A percentile compares a stretch with the other conserved stretches of the same genome.
Evolutionary conservation across 225 moss, liverwort and hornwort genomes (phyloP).

Genomic region (Physcomitrellopsis africana): DNA sequence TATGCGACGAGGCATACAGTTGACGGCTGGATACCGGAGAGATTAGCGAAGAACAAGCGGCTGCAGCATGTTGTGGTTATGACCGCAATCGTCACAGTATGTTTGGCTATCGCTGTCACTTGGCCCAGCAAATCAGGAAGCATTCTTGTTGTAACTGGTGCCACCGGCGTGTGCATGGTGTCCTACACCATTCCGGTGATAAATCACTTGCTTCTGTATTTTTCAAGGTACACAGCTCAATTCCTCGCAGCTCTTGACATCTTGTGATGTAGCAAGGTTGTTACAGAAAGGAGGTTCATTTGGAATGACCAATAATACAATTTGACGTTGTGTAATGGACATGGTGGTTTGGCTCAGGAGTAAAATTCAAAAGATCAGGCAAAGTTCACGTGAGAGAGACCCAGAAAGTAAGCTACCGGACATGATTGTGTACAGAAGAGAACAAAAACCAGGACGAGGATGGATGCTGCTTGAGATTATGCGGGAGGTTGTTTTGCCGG

Average conservation of each 20-base stretch:
- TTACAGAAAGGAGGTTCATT: not conserved
- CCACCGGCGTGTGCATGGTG: constrained; percentile 89
- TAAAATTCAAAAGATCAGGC: constrained; percentile 28
- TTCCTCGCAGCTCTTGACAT: not conserved
- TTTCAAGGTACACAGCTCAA: constrained; percentile 24
- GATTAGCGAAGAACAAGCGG: constrained; percentile 20
- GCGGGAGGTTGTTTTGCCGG: constrained; percentile 51
- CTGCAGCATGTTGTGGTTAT: constrained; percentile 52
- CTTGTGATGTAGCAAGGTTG: not conserved
- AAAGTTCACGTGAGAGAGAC: constrained; percentile 21
- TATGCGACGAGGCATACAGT: constrained; percentile 74
- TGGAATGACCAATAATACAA: not conserved
- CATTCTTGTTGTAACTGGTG: constrained; percentile 73
- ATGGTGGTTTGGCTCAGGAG: constrained; percentile 25
- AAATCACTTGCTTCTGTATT: constrained; percentile 75
- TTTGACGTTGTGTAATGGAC: not conserved
- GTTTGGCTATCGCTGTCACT: constrained; percentile 52
- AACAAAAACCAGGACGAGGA: constrained; percentile 20
- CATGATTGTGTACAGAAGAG: constrained; percentile 31
- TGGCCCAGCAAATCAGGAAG: constrained; percentile 66
- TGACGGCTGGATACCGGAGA: constrained; percentile 68
- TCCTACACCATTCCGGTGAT: constrained; percentile 76
- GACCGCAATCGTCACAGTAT: constrained; percentile 40
- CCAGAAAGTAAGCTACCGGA: constrained; percentile 34
- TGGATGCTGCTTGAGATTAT: constrained; percentile 33